phyloP scores from a whole-genome alignment of 345 rosid genomes.

The Bruguiera sexangula region DNA sequence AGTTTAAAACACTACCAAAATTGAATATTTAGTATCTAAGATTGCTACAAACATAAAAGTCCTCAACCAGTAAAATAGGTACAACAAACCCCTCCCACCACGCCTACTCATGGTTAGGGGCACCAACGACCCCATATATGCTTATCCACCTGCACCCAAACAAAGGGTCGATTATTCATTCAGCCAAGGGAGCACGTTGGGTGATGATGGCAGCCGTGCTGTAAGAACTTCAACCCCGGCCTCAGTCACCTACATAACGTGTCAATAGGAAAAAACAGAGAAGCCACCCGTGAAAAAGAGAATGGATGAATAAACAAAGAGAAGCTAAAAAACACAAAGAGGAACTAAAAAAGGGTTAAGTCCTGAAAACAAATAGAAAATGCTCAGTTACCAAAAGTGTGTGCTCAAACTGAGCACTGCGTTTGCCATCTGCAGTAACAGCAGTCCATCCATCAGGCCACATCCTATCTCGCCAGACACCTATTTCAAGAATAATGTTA shows the following conservation, averaged over 20 bases:
- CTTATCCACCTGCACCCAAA: background rate
- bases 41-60: constrained; percentile 8
- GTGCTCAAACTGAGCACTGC: constrained; percentile 99
- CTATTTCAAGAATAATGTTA: constrained; percentile 26
- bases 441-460: constrained; percentile 99
- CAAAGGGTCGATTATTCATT: constrained; percentile 19
- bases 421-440: constrained; percentile 87
- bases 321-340: background rate
- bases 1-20: background rate
- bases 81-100: no score
- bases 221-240: constrained; percentile 93
- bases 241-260: constrained; percentile 66
- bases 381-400: constrained; percentile 64
- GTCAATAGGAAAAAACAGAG: background rate
- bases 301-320: no score
- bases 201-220: constrained; percentile 78
- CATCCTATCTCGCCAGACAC: constrained; percentile 82
- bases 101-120: no score
- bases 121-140: no score
- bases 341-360: background rate
- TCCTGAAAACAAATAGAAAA: background rate
- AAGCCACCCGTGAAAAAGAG: background rate
- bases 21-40: constrained; percentile 4
- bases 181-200: constrained; percentile 72
- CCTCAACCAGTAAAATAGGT: background rate